Evolutionary conservation across 441 rosid genomes (phyloP).

Genomic region (Gossypium davidsonii): DNA sequence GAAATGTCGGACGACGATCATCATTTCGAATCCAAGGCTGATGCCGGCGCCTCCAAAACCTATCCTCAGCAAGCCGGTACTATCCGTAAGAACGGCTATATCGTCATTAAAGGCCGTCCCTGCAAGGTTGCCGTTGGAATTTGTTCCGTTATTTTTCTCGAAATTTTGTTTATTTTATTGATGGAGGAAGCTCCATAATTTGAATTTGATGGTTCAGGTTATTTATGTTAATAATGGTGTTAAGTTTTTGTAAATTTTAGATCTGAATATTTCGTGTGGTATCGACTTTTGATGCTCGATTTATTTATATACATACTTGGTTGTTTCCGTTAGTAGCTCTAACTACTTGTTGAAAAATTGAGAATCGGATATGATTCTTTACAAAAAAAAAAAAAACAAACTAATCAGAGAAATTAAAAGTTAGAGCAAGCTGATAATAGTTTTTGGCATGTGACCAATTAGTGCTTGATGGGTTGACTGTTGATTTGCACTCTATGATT

Average conservation of each 20-base stretch:
- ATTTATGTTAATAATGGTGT: neutral
- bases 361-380: neutral
- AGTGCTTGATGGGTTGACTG: neutral
- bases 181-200: no score
- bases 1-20: constrained; percentile 93
- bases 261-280: neutral
- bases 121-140: constrained; percentile 50
- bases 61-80: constrained; percentile 84
- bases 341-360: neutral
- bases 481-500: constrained; percentile 10
- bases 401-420: neutral
- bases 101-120: constrained; percentile 81
- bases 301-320: neutral
- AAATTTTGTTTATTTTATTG: neutral
- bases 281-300: neutral
- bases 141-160: neutral
- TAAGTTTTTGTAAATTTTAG: neutral
- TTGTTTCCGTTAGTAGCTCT: neutral
- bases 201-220: no score
- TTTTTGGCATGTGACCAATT: constrained; percentile 2
- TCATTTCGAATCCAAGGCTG: constrained; percentile 77
- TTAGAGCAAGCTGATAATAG: neutral
- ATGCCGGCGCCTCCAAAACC: constrained; percentile 88
- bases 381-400: neutral
- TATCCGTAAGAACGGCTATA: constrained; percentile 79